Conservation (phyloP, 768 basidiomycete genomes). For the Russula olivacea region DNA sequence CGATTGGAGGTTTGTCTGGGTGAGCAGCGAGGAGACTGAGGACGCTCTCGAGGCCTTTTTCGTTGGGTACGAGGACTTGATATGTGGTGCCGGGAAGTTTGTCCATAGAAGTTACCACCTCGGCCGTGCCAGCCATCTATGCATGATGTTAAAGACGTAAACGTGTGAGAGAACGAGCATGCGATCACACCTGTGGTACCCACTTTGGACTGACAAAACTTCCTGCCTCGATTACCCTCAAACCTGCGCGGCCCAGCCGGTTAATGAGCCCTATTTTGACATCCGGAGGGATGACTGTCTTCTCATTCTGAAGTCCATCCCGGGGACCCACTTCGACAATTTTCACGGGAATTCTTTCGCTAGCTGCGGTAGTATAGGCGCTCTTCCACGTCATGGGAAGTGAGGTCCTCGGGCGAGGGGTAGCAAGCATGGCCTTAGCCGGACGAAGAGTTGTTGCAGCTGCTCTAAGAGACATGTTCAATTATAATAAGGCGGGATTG, state of each 20-base stretch:
- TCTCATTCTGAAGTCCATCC: constrained; percentile 91
- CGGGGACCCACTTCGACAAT: constrained; percentile 90
- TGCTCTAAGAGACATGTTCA: constrained; percentile 2
- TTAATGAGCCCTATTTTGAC: constrained; percentile 79
- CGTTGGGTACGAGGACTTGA: constrained; percentile 78
- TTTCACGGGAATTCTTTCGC: constrained; percentile 36
- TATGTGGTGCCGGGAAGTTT: constrained; percentile 54
- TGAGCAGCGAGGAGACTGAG: constrained; percentile 45
- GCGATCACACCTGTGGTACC: constrained; percentile 71
- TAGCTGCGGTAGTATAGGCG: constrained; percentile 14
- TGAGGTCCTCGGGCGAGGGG: background rate
- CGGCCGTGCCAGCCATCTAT: constrained; percentile 84
- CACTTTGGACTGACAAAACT: constrained; percentile 92
- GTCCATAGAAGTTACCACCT: constrained; percentile 58
- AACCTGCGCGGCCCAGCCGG: constrained; percentile 61
- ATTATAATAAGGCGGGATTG: background rate
- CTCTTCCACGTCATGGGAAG: background rate
- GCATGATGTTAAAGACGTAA: background rate
- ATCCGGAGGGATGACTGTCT: constrained; percentile 59
- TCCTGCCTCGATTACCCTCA: constrained; percentile 70
- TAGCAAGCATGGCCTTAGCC: background rate
- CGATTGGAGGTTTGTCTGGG: constrained; percentile 46
- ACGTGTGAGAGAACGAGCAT: background rate
- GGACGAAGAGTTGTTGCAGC: background rate
- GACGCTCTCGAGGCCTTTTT: constrained; percentile 67